Base-by-base conservation (phyloP, 306 rosid genomes). In the Pueraria montana region DNA sequence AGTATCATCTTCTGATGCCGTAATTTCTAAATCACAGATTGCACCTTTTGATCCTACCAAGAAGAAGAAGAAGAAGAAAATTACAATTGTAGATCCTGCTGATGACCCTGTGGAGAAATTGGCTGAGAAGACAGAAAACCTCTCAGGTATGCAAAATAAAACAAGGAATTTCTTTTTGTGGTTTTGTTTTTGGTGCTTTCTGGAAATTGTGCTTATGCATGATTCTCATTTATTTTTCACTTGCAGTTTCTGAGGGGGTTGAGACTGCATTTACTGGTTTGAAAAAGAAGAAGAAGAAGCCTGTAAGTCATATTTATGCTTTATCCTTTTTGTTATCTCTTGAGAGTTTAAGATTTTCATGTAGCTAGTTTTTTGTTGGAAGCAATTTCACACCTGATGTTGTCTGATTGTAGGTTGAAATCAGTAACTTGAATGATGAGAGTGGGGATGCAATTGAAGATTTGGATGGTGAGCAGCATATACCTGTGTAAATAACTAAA, bases 261-360 rank as follows among this genome's bases (percentile, higher is more conserved):
- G 99, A 96, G 32, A 77, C 89, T 83, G 20, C 94, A 11, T 96
- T 96, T 87, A 21, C 96, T 86, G 99, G 99, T 62, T 78, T 92
- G 86, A 96, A 96, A 81, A 96, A 96, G 91, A 96, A 96, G 89
- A 94, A 94, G 92, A 96, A 93, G 89, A 96, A 93, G 89, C 92
- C 84, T 16, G 99, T 96, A 83, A 78, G 97, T 84, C 18, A 5
- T 38, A 17, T 55, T 58, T 45, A 20, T 26, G 77, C 49, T 43
- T 43, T 43, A 2, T 43, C 49, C 14, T 43, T 43, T 11, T 43
- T 43, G 49, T 14, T 43, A 14, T 45, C 23, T 27, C 43, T 58
- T 72, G 6, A 21, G 74, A 26, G 49, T 30, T 46, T 4, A 16
- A 34, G 46, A 42, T 32, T 67, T 58, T 86, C 38, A 21, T 34